These are phyloP conservation scores for Cryptosporidium baileyi DNA, from an alignment of 169 alveolate species.

Conservation along the genomic window DNA sequence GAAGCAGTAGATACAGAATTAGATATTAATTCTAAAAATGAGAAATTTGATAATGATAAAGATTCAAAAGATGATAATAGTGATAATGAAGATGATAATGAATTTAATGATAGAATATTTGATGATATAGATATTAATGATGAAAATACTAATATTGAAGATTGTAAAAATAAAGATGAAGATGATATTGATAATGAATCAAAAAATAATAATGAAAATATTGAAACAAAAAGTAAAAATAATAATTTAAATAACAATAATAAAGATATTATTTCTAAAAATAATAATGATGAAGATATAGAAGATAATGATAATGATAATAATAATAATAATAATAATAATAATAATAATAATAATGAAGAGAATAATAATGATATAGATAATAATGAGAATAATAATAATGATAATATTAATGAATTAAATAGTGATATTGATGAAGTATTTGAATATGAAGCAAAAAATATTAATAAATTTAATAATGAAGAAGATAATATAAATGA, in stretches of 20 bases:
- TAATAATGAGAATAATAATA: conserved; percentile 61
- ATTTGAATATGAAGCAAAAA: conserved; percentile 72
- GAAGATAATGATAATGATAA: conserved; percentile 62
- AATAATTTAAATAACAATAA: conserved; percentile 77
- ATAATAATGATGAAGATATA: conserved; percentile 72
- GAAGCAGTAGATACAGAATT: conserved; percentile 81
- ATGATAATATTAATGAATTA: conserved; percentile 37
- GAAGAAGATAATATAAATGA: conserved; percentile 67
- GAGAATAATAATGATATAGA: conserved; percentile 75
- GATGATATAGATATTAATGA: conserved; percentile 79
- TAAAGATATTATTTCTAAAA: conserved; percentile 72
- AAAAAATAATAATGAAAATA: conserved; percentile 73
- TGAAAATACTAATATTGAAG: conserved; percentile 79
- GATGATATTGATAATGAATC: conserved; percentile 78
- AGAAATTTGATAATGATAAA: conserved; percentile 79
- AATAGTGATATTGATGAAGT: conserved; percentile 62
- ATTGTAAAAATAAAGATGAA: conserved; percentile 73
- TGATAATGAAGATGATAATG: conserved; percentile 77
- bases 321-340: conserved; percentile 71
- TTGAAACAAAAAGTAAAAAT: conserved; percentile 77
- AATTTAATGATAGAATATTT: conserved; percentile 74
- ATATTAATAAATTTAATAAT: conserved; percentile 70
- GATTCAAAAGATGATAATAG: conserved; percentile 79
- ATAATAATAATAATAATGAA: conserved; percentile 71
- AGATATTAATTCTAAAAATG: conserved; percentile 76